Conservation (phyloP, 2,329 filamentous ascomycete species). For the Sporothrix globosa region DNA sequence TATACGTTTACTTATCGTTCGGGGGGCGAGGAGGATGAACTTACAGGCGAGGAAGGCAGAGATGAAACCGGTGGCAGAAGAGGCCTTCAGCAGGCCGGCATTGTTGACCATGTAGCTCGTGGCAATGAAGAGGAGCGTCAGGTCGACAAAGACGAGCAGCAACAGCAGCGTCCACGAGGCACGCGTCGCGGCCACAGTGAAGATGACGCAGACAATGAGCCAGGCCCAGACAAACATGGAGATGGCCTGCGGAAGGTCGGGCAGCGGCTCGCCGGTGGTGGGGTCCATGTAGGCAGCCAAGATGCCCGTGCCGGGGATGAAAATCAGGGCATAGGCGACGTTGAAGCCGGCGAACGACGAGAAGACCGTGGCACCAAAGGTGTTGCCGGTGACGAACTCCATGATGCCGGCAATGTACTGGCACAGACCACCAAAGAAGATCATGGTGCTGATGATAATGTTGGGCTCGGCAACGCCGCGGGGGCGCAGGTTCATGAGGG, state of each 20-base stretch:
- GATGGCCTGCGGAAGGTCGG: conserved; percentile 58
- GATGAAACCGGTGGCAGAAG: conserved; percentile 30
- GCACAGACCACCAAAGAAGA: conserved; percentile 75
- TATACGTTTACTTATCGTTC: too few species aligned
- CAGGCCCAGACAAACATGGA: conserved; percentile 77
- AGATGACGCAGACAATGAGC: conserved; percentile 80
- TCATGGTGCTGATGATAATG: conserved; percentile 71
- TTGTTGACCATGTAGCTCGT: conserved; percentile 29
- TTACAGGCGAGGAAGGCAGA: conserved; percentile 32
- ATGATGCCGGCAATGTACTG: conserved; percentile 85
- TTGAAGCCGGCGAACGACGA: conserved; percentile 84
- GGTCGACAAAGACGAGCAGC: conserved; percentile 33
- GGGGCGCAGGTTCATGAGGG: conserved; percentile 72
- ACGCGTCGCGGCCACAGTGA: conserved; percentile 44
- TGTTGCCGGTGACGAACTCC: conserved; percentile 84
- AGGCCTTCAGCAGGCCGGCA: conserved; percentile 27
- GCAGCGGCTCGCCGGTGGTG: conserved; percentile 40
- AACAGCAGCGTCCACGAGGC: conserved; percentile 30
- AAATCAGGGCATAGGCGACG: conserved; percentile 72
- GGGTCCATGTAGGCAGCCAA: conserved; percentile 49
- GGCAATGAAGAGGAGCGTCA: conserved; percentile 32
- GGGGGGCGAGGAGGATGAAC: not conserved
- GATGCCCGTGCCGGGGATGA: conserved; percentile 70
- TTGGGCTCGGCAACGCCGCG: conserved; percentile 63
- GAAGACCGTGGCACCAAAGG: conserved; percentile 78